Conservation (phyloP, 2,329 filamentous ascomycete species). For the Madurella mycetomatis region DNA sequence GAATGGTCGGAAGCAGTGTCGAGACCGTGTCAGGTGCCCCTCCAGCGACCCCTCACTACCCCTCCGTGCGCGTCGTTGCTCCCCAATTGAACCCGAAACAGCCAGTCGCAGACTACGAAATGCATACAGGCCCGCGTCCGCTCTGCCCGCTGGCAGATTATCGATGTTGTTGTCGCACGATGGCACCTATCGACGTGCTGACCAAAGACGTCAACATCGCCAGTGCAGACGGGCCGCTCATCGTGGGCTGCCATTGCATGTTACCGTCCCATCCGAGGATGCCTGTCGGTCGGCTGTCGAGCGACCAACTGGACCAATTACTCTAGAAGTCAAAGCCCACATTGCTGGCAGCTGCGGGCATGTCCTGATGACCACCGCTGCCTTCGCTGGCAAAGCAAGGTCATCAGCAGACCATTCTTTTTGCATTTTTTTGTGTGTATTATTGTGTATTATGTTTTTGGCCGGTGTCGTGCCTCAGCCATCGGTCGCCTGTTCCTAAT, state of each 20-base stretch:
- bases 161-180: constrained; percentile 10
- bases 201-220: neutral
- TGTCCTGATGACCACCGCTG: constrained; percentile 18
- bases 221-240: constrained; percentile 8
- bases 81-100: constrained; percentile 18
- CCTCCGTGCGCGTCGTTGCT: constrained; percentile 21
- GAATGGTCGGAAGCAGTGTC: constrained; percentile 16
- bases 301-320: neutral
- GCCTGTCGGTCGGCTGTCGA: no score
- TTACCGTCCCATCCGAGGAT: neutral
- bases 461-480: neutral
- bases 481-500: constrained; percentile 14
- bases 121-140: neutral
- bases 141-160: neutral
- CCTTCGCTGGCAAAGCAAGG: constrained; percentile 18
- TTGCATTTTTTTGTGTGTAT: no score
- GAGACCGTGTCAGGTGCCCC: constrained; percentile 23
- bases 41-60: constrained; percentile 19
- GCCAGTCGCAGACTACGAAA: constrained; percentile 16
- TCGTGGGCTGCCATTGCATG: neutral
- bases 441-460: no score
- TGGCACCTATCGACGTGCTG: no score
- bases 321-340: constrained; percentile 2
- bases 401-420: constrained; percentile 20
- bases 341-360: constrained; percentile 8